Base-by-base conservation (phyloP, 1,284 basidiomycete species). In the Earliella scabrosa region DNA sequence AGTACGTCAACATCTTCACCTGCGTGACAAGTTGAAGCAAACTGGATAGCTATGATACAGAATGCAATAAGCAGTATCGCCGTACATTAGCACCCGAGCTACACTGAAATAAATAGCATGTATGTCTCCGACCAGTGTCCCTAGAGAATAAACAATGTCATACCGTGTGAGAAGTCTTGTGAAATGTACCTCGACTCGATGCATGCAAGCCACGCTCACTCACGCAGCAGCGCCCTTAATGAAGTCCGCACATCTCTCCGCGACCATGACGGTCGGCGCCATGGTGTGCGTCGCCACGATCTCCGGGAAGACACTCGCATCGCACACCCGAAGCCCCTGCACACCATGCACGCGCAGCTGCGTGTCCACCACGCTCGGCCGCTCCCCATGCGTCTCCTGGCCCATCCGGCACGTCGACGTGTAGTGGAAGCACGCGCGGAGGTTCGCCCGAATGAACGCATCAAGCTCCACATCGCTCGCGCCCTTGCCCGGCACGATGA, bases 261-360 rank as follows among this genome's bases (percentile, higher is more conserved):
- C 75, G 9, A 75, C 66, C 63, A 69, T 68, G 1, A 74, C 73
- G 1, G 66, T 68, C 2, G 68, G 70, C 18, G 75, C 72, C 65
- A 74, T 72, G 5, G 72, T 64, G 63, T 77, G 77, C 14, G 69
- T 68, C 11, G 71, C 63, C 3, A 71, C 62, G 20, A 73, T 67
- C 32, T 67, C 60, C 13, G 77, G 76, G 56, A 80, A 77, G 7
- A 79, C 64, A 24, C 69, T 73, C 23, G 75, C 72, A 52, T 80
- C 78, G 34, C 70, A 74, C 24, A 80, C 66, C 2, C 77, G 66
- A 54, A 81, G 59, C 6, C 75, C 73, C 6, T 57, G 53, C 1
- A 75, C 64, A 1, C 83, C 82, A 54, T 82, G 77, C 18, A 87
- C 82, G 14, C 69, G 63, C 50, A 86, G 66, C 59, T 77, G 65